phyloP scores from a whole-genome alignment of 306 rosid species.

The Cucurbita ficifolia region DNA sequence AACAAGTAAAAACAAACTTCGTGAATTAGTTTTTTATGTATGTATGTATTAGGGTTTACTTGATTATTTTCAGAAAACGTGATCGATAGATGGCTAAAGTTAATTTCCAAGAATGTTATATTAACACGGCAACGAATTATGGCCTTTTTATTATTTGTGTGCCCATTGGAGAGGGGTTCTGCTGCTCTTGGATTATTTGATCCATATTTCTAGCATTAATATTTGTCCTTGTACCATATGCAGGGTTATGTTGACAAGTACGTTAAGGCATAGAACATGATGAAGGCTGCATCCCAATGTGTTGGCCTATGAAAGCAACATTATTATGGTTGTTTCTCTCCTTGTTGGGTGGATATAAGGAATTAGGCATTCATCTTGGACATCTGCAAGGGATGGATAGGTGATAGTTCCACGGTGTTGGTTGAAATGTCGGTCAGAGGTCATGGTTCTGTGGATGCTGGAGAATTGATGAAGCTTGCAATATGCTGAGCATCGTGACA shows the following conservation, averaged over 20 bases:
- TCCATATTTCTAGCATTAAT: background rate
- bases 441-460: background rate
- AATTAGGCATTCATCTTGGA: background rate
- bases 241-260: conserved; percentile 11
- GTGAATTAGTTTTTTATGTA: background rate
- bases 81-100: background rate
- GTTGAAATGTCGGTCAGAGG: conserved; percentile 2
- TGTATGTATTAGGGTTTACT: background rate
- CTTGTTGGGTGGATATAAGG: background rate
- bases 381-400: background rate
- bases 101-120: background rate
- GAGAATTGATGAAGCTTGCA: background rate
- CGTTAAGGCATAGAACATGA: conserved; percentile 1
- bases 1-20: background rate
- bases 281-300: background rate
- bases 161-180: background rate
- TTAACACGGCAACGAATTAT: background rate
- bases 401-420: background rate
- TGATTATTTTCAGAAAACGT: background rate
- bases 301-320: background rate
- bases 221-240: background rate
- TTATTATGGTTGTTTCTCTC: background rate
- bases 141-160: background rate
- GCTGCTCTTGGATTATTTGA: background rate
- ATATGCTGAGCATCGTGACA: background rate